Percentiles rank a stretch among this genome's conserved stretches.
Conservation (phyloP, 2,329 filamentous ascomycete genomes). For the Intubia oerlemansii region DNA sequence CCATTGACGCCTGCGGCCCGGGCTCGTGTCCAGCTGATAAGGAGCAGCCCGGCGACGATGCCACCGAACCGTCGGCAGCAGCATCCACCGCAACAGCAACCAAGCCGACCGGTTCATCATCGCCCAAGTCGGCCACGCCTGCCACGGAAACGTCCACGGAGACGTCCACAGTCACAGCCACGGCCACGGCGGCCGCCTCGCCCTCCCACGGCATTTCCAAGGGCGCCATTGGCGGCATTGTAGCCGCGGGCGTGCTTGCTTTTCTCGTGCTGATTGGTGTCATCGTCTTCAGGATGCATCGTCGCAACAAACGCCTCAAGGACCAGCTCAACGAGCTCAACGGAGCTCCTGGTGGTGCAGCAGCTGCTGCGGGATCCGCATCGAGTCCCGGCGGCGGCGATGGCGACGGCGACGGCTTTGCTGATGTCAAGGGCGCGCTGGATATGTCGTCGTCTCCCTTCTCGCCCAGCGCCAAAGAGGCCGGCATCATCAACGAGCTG, state of each 20-base stretch:
- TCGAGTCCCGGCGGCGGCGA: too few relatives aligned
- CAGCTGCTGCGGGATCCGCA: too few relatives aligned
- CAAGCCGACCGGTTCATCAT: background rate
- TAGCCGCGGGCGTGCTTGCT: constrained; percentile 12
- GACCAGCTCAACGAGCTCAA: background rate
- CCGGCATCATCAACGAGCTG: constrained; percentile 1
- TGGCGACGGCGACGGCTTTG: background rate
- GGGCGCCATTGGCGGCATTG: constrained; percentile 15
- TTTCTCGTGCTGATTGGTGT: constrained; percentile 11
- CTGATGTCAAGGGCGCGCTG: background rate
- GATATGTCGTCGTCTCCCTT: constrained; percentile 4
- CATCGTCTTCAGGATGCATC: constrained; percentile 1
- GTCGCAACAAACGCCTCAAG: background rate
- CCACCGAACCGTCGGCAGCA: constrained; percentile 7
- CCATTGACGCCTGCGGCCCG: too few relatives aligned
- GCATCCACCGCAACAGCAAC: constrained; percentile 1
- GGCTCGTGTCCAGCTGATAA: too few relatives aligned
- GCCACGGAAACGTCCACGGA: constrained; percentile 2
- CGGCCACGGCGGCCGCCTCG: background rate
- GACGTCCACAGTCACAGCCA: background rate
- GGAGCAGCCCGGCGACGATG: too few relatives aligned
- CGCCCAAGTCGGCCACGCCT: background rate
- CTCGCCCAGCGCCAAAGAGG: constrained; percentile 1
- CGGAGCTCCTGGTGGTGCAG: too few relatives aligned
- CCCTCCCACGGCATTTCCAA: constrained; percentile 8